Base-by-base conservation (phyloP, 345 rosid genomes). In the Murraya koenigii region DNA sequence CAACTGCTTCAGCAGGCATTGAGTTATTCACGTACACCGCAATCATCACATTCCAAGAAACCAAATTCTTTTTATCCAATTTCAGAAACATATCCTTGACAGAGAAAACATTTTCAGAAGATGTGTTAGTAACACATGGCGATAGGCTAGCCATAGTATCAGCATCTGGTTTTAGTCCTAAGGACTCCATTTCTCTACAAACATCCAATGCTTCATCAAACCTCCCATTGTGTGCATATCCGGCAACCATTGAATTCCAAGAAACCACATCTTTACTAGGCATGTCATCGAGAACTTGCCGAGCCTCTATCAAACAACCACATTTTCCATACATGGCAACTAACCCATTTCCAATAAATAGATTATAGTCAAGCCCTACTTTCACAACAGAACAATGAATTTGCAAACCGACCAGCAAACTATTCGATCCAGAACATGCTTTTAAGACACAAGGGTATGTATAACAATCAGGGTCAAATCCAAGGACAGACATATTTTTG, bases 31-130 rank as follows among this genome's bases (percentile, higher is more conserved):
- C 83, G 38, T 87, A 91, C 66, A 89, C 88, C 2, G 93, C 86
- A 7, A 93, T 87, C 97, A 91, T 91, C 76, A 89, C 97, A 62
- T 91, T 93, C 92, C 94, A 93, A 33, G 97, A 84, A 82, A 91
- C 84, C 80, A 85, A 80, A 82, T 87, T 83, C 82, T 70, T 86
- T 23, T 80, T 82, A 30, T 69, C 77, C 84, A 87, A 83, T n/a
- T 83, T 85, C 25, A 52, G 54, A 79, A 93, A 89, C 89, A 93
- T 84, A 44, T 86, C 88, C 81, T 80, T 85, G 26, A 93, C 86
- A 79, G 78, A 89, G 59, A 77, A 76, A 74, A 93, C 89, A 78
- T 93, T 89, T 30, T 73, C 84, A 63, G 17, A 7, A 3, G 87
- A 82, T 26, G 95, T 89, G 75, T 89, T 85, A 35, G 88, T 81